Evolutionary conservation across 2,329 filamentous ascomycete species (phyloP).

Genomic region (Phialophora expanda): DNA sequence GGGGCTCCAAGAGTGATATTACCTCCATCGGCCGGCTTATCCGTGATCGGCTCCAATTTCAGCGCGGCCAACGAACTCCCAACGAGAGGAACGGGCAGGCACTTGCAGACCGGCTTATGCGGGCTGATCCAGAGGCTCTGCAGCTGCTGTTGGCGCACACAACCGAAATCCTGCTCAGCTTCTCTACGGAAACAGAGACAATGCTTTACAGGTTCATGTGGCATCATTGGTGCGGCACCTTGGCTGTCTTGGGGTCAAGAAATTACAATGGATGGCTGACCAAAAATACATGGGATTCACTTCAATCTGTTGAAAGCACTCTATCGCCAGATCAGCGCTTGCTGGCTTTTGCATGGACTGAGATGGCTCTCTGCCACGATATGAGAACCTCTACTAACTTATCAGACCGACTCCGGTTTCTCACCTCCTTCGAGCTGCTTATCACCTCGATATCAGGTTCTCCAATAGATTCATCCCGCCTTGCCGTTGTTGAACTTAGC

Average conservation of each 20-base stretch:
- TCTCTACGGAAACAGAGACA: conserved; percentile 7
- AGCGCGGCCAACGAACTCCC: background rate
- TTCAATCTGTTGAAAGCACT: conserved; percentile 3
- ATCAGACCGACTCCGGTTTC: conserved; percentile 11
- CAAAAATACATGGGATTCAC: conserved; percentile 14
- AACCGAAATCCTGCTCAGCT: conserved; percentile 18
- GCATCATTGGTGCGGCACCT: conserved; percentile 25
- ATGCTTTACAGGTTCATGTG: conserved; percentile 22
- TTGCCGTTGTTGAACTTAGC: conserved; percentile 5
- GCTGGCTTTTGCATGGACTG: conserved; percentile 28
- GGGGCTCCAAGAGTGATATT: conserved; percentile 20
- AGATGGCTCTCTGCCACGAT: conserved; percentile 15
- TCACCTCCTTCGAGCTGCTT: conserved; percentile 11
- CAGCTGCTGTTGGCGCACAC: conserved; percentile 16
- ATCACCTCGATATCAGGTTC: conserved; percentile 13
- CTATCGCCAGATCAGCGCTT: conserved; percentile 17
- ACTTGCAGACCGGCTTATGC: conserved; percentile 14
- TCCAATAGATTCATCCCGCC: conserved; percentile 1
- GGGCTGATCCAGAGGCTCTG: background rate
- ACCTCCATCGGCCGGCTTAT: conserved; percentile 20
- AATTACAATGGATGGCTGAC: conserved; percentile 1
- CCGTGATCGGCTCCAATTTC: conserved; percentile 8
- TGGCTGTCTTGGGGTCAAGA: conserved; percentile 19
- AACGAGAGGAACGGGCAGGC: conserved; percentile 11
- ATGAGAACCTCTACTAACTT: conserved; percentile 5